Conservation (phyloP, 2,329 filamentous ascomycete genomes). For the Calonectria multiphialidica region DNA sequence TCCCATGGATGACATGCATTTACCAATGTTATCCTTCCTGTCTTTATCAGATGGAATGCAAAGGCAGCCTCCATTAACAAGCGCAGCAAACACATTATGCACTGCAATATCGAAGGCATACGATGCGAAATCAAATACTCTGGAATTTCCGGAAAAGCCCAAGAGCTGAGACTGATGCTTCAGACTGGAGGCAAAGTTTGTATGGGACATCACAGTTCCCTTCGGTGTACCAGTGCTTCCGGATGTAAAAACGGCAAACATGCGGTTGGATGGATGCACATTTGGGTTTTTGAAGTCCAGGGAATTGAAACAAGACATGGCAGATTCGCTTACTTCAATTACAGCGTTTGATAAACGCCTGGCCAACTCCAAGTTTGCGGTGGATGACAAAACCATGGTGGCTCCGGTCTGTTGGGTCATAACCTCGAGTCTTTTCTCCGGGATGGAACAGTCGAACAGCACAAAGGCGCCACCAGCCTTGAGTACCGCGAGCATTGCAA, state of each 20-base stretch:
- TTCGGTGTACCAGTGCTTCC: slow-evolving; percentile 36
- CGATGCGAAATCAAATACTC: slow-evolving; percentile 20
- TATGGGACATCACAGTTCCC: slow-evolving; percentile 30
- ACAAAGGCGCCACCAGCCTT: slow-evolving; percentile 42
- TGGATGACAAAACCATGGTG: too few species aligned
- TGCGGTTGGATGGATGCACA: neutral
- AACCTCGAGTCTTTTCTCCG: slow-evolving; percentile 18
- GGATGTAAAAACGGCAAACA: slow-evolving; percentile 6
- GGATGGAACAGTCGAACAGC: slow-evolving; percentile 28
- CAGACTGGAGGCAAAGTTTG: slow-evolving; percentile 18
- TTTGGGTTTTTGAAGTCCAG: too few species aligned
- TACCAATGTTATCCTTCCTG: neutral
- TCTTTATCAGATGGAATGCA: slow-evolving; percentile 14
- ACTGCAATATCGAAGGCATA: slow-evolving; percentile 32
- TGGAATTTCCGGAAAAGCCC: neutral
- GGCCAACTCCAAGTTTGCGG: too few species aligned
- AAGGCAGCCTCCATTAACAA: slow-evolving; percentile 28
- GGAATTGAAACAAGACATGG: too few species aligned
- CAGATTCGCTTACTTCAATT: neutral
- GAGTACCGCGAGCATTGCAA: slow-evolving; percentile 40
- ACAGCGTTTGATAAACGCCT: too few species aligned
- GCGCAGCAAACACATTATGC: slow-evolving; percentile 16
- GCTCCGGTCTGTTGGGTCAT: slow-evolving; percentile 10
- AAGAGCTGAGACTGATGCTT: slow-evolving; percentile 25
- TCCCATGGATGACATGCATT: neutral